Conservation (phyloP, 1,139 yeast species). For the Yamadazyma oceani region DNA sequence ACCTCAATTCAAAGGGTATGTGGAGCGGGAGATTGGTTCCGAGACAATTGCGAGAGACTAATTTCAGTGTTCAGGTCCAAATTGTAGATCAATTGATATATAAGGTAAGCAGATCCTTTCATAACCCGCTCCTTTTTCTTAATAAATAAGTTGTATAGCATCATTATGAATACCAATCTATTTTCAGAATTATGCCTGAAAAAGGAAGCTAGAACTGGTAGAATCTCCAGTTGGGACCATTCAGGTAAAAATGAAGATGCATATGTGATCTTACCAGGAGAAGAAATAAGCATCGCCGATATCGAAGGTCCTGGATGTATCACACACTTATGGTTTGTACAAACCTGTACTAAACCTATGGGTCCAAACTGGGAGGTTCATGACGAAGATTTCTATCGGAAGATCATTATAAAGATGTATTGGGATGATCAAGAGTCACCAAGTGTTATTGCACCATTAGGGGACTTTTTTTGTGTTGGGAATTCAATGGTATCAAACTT, state of each 20-base stretch:
- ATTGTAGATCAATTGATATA: no score
- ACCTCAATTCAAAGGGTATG: no score
- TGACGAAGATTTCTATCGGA: constrained; percentile 4
- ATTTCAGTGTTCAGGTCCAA: no score
- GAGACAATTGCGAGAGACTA: no score
- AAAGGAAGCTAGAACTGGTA: constrained; percentile 1
- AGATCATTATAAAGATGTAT: constrained; percentile 1
- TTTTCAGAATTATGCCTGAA: neutral
- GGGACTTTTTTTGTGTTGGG: constrained; percentile 6
- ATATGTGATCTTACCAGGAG: constrained; percentile 2
- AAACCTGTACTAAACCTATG: constrained; percentile 3
- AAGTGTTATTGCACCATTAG: constrained; percentile 4
- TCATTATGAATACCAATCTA: neutral
- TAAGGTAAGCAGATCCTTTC: no score
- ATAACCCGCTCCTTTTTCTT: no score
- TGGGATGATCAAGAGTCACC: constrained; percentile 3
- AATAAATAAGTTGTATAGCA: no score
- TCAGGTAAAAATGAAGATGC: constrained; percentile 7
- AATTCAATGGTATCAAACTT: constrained; percentile 5
- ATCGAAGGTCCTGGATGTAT: constrained; percentile 3
- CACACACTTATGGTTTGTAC: constrained; percentile 6
- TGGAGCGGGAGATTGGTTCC: no score
- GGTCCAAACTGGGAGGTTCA: constrained; percentile 6
- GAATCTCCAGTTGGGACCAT: constrained; percentile 5
- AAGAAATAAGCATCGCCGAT: constrained; percentile 2